Evolutionary conservation across 2,329 filamentous ascomycete species (phyloP), one percentile per base, ranked within the genome.

Genomic region (Cylindrodendrum hubeiense): DNA sequence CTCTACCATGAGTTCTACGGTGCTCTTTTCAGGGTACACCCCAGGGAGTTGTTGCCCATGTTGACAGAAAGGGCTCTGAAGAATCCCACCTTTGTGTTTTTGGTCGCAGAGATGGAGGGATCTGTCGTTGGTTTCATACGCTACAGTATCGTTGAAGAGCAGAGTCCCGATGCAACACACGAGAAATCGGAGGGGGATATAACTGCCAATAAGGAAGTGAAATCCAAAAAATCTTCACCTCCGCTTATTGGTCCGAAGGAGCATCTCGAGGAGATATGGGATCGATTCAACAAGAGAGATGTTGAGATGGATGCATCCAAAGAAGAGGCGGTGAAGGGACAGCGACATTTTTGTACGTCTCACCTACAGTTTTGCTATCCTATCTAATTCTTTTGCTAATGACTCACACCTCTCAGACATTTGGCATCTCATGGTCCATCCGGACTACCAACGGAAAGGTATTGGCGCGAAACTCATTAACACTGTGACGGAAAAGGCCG

Each of bases 401-500:
- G n/a, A 22, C 57, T 66, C 10, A 59, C 22, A 39, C 58, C 33
- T 44, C 24, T 12, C 5, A 74, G 71, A 66, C n/a, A 55, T 74
- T 37, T 61, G 62, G 37, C 71, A 74, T 54, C 58, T 74, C 30
- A 74, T 74, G 71, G 64, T 74, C n/a, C 59, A 69, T 44, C 71
- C 71, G 4, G 24, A 39, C 24, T 62, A 73, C 44, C 71, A 74
- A 24, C 65, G 70, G 39, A 68, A 66, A 51, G 71, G 71, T 17
- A 66, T 74, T 39, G 71, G 71, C 5, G 49, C 55, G 9, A 55
- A 10, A 21, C 52, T 74, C 13, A 65, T 74, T 8, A 41, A 44
- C 2, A 46, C 50, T 12, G 65, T 72, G 1, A 58, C 64, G 19
- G 61, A 68, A 21, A 63, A 67, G 33, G 70, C 71, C 26, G 71